Percentiles rank a stretch among this genome's conserved stretches.
phyloP scores from a whole-genome alignment of 805 yeast genomes.

The Candida easanensis region DNA sequence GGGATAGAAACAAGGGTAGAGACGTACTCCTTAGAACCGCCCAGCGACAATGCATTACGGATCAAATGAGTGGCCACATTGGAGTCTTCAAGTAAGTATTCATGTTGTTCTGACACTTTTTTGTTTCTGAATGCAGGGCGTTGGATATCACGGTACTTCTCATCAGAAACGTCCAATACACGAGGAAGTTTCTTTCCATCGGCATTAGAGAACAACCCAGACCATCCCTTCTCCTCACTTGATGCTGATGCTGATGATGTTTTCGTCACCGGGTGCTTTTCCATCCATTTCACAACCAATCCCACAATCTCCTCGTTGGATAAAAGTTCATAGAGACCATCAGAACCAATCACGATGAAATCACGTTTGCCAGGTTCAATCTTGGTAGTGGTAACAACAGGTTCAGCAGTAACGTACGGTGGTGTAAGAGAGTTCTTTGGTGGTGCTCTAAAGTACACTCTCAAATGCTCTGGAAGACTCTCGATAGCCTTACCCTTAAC shows the following conservation, averaged over 20 bases:
- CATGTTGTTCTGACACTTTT: constrained; percentile 30
- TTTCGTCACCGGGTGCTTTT: constrained; percentile 51
- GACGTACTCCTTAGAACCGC: constrained; percentile 83
- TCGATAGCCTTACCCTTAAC: constrained; percentile 37
- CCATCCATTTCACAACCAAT: constrained; percentile 91
- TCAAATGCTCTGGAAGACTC: constrained; percentile 73
- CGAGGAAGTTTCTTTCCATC: constrained; percentile 52
- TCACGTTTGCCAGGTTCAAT: constrained; percentile 70
- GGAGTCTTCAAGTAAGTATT: constrained; percentile 69
- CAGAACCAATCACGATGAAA: constrained; percentile 89
- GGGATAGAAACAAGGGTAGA: constrained; percentile 89
- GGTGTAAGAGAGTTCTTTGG: constrained; percentile 80
- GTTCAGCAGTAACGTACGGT: constrained; percentile 97
- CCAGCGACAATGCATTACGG: constrained; percentile 88
- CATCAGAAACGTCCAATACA: constrained; percentile 60
- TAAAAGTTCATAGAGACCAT: constrained; percentile 89
- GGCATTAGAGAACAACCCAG: constrained; percentile 19
- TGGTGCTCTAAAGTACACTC: constrained; percentile 75
- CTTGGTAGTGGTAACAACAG: constrained; percentile 81
- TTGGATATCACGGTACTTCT: constrained; percentile 50
- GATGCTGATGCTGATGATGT: constrained; percentile 3
- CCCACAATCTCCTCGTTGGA: constrained; percentile 92
- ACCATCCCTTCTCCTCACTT: constrained; percentile 19
- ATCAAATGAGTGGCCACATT: constrained; percentile 92
- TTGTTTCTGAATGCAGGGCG: constrained; percentile 74